Evolutionary conservation across 2,329 filamentous ascomycete genomes (phyloP).

Genomic region (Epichloe baconii): DNA sequence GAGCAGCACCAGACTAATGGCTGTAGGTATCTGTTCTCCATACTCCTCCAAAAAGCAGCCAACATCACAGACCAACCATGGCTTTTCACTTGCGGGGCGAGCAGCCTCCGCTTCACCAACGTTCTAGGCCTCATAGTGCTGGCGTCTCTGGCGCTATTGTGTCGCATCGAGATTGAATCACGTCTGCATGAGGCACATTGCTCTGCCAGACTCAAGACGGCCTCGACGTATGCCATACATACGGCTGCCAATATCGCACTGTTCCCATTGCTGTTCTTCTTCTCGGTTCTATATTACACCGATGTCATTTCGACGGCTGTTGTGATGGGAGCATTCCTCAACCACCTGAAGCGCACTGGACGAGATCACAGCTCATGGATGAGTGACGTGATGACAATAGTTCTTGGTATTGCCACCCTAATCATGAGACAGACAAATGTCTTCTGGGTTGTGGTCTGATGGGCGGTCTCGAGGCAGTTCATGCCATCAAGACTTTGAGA

Average conservation of each 20-base stretch:
- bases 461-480: constrained; percentile 45
- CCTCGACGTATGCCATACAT: constrained; percentile 36
- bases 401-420: constrained; percentile 52
- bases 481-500: constrained; percentile 33
- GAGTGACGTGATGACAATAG: constrained; percentile 32
- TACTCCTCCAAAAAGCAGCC: constrained; percentile 14
- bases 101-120: constrained; percentile 36
- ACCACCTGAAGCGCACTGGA: constrained; percentile 35
- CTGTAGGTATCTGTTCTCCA: constrained; percentile 34
- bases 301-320: constrained; percentile 71
- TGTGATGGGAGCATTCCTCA: constrained; percentile 57
- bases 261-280: constrained; percentile 91
- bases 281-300: constrained; percentile 89
- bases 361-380: constrained; percentile 16
- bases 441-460: constrained; percentile 84
- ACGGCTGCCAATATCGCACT: constrained; percentile 67
- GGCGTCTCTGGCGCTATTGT: constrained; percentile 32
- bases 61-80: constrained; percentile 5
- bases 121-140: constrained; percentile 26
- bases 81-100: constrained; percentile 14
- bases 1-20: constrained; percentile 1
- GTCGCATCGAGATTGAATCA: constrained; percentile 38
- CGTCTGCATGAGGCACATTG: constrained; percentile 19
- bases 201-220: constrained; percentile 7
- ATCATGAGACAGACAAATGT: constrained; percentile 89